Evolutionary conservation across 1,139 yeast species (phyloP).

Genomic region (Candida sp.): DNA sequence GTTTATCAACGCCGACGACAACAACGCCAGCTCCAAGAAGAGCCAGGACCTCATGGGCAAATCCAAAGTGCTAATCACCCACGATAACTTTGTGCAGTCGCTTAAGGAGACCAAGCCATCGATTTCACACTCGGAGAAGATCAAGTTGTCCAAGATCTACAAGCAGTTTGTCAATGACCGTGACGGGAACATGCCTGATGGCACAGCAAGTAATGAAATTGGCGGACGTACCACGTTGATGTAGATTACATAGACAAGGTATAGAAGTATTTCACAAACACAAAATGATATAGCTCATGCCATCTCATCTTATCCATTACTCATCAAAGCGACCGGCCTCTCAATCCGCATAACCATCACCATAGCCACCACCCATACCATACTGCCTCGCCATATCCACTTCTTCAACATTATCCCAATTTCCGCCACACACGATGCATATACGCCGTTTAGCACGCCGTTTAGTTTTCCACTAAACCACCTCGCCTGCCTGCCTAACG

Average conservation of each 20-base stretch:
- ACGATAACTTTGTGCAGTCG: constrained; percentile 65
- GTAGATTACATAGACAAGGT: constrained; percentile 31
- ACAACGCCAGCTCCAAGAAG: constrained; percentile 9
- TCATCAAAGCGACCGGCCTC: no score
- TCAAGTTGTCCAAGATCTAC: constrained; percentile 68
- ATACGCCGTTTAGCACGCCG: no score
- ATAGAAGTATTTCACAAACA: not conserved
- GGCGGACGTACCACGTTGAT: constrained; percentile 85
- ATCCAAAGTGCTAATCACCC: constrained; percentile 43
- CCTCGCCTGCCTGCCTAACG: no score
- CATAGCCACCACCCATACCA: no score
- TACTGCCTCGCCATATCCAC: no score
- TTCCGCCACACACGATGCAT: no score
- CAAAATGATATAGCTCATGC: no score
- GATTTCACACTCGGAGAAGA: constrained; percentile 73
- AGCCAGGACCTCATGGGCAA: constrained; percentile 16
- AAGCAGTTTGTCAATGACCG: constrained; percentile 76
- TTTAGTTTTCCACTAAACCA: no score
- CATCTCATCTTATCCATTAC: no score
- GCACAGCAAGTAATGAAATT: constrained; percentile 78
- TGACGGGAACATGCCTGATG: constrained; percentile 91
- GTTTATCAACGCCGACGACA: constrained; percentile 20
- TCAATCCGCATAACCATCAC: no score
- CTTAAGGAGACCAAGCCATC: constrained; percentile 84
- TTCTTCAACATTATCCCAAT: no score